These are phyloP conservation scores for Phragmites australis DNA, from an alignment of 176 grass and related monocot genomes.

Conservation along the genomic window DNA sequence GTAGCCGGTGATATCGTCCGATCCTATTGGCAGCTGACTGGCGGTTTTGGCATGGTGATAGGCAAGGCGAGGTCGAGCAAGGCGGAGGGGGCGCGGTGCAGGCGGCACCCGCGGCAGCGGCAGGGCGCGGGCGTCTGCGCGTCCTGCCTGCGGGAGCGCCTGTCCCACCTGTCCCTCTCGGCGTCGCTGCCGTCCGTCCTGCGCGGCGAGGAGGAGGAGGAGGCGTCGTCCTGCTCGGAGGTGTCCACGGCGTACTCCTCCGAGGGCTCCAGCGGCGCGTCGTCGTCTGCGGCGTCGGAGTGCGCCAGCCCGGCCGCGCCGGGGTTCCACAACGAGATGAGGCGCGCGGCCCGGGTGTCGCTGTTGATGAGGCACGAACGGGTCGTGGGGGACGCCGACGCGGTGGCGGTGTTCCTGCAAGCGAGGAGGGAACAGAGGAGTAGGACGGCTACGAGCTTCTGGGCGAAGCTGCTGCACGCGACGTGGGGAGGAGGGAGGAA, in stretches of 20 bases:
- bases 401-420: conserved; percentile 28
- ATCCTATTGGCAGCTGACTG: neutral
- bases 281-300: conserved; percentile 23
- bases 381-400: conserved; percentile 42
- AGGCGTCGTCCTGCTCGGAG: conserved; percentile 46
- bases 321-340: conserved; percentile 50
- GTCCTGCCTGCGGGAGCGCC: conserved; percentile 71
- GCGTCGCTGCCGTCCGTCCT: conserved; percentile 48
- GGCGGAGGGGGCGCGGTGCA: conserved; percentile 43
- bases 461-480: conserved; percentile 68
- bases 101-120: conserved; percentile 56
- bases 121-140: conserved; percentile 64
- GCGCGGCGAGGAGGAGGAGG: neutral
- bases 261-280: conserved; percentile 5
- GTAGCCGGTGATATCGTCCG: neutral
- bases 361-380: conserved; percentile 52
- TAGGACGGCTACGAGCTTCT: conserved; percentile 50
- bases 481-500: conserved; percentile 37
- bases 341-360: conserved; percentile 39
- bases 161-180: conserved; percentile 48
- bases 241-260: conserved; percentile 42
- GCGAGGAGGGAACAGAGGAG: conserved; percentile 30
- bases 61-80: conserved; percentile 32
- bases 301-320: conserved; percentile 35
- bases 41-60: neutral